These are phyloP conservation scores for Gloeostereum incarnatum DNA, from an alignment of 768 basidiomycete species.

Conservation along the genomic window DNA sequence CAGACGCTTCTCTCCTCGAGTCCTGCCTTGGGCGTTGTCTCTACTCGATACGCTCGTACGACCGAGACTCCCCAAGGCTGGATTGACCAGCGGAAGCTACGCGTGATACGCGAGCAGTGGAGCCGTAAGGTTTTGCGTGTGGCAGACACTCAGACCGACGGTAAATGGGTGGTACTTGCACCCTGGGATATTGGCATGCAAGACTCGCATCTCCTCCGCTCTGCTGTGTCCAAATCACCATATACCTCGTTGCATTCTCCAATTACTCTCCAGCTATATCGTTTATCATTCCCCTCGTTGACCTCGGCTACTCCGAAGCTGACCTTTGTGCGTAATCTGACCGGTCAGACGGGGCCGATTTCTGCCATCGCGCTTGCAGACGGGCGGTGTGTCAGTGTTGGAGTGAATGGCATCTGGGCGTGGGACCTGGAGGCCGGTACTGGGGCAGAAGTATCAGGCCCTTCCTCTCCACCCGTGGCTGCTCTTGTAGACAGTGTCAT, in stretches of 20 bases:
- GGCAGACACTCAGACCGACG: slow-evolving; percentile 73
- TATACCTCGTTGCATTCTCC: slow-evolving; percentile 32
- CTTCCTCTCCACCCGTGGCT: too few species aligned
- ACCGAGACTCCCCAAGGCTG: slow-evolving; percentile 66
- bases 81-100: slow-evolving; percentile 59
- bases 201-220: slow-evolving; percentile 9
- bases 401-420: slow-evolving; percentile 71
- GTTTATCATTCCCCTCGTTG: slow-evolving; percentile 53
- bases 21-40: slow-evolving; percentile 34
- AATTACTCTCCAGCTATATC: slow-evolving; percentile 64
- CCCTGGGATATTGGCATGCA: slow-evolving; percentile 32
- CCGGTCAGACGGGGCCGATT: slow-evolving; percentile 62
- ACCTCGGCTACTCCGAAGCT: slow-evolving; percentile 52
- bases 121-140: slow-evolving; percentile 62
- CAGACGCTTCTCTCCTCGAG: slow-evolving; percentile 12
- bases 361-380: slow-evolving; percentile 66
- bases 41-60: slow-evolving; percentile 57
- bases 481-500: slow-evolving; percentile 11
- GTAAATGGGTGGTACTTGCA: slow-evolving; percentile 78
- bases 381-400: slow-evolving; percentile 73
- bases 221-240: slow-evolving; percentile 14
- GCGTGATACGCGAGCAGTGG: slow-evolving; percentile 66
- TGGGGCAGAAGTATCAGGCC: slow-evolving; percentile 30
- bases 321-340: slow-evolving; percentile 59
- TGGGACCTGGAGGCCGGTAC: slow-evolving; percentile 71